Base-by-base conservation (phyloP, 2,329 filamentous ascomycete species). In the Aspergillus ochraceus region DNA sequence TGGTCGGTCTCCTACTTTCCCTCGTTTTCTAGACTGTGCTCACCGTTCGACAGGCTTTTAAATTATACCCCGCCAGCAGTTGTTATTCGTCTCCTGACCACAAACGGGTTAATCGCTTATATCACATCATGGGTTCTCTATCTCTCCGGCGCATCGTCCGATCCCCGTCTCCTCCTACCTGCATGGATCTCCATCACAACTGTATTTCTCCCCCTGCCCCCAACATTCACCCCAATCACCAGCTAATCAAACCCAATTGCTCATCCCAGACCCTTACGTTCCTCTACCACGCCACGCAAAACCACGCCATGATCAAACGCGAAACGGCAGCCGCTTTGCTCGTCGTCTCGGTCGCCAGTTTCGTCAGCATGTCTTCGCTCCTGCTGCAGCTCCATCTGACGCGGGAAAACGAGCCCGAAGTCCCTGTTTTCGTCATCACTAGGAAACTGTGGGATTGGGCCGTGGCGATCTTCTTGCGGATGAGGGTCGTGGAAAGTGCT, bases 61-160 rank as follows among this genome's bases (percentile, higher is more conserved):
- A 89, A 92, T 74, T 95, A 94, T 77, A 92, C 90, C 14, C 90
- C 91, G 45, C 72, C 77, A 67, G 91, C 90, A 53, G 92, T 91
- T 51, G 86, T 93, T 62, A 88, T 95, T 59, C 90, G 91, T 53
- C 87, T 95, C 49, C 81, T 91, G 54, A 89, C 89, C 60, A 89
- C 90, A 62, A 90, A 88, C 72, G 86, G 86, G 58, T 82, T 90
- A 61, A 91, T 92, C 71, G 88, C 88, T 64, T 92, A 91, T 75
- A 80, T 90, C 52, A 91, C 89, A 24, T 89, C 88, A 55, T 88
- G 86, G 78, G 85, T 90, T 26, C 84, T 92, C 46, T 87, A 87
- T 67, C 78, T 91, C 39, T 86, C 86, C 8, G 90, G 89, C 61
- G 89, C 87, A 58, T 88, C 88, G 56, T 83, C 86, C 65, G 88